phyloP scores from a whole-genome alignment of 1,284 basidiomycete species.

The Cutaneotrichosporon cavernicola region DNA sequence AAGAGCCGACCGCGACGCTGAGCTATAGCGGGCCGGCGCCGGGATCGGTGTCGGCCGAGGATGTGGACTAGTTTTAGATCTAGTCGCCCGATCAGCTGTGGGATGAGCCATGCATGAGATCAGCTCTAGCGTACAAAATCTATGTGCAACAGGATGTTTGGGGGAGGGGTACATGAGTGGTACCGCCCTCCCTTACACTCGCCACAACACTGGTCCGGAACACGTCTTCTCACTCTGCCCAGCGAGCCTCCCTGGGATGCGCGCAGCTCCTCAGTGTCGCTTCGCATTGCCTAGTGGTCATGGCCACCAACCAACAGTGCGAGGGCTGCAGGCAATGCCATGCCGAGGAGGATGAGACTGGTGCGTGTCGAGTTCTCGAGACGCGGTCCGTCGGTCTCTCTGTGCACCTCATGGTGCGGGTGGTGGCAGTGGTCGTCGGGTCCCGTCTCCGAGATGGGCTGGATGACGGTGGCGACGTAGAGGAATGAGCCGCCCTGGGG shows the following conservation, averaged over 20 bases:
- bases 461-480: conserved; percentile 87
- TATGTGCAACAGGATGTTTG: background rate
- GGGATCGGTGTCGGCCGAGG: background rate
- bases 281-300: conserved; percentile 12
- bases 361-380: conserved; percentile 56
- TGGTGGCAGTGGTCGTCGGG: conserved; percentile 28
- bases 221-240: background rate
- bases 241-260: too few species aligned
- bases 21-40: background rate
- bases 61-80: background rate
- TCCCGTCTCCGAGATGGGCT: conserved; percentile 58
- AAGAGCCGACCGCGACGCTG: conserved; percentile 2
- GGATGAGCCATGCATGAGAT: conserved; percentile 5
- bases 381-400: conserved; percentile 52
- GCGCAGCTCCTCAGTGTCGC: background rate
- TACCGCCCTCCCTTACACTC: background rate
- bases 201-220: background rate
- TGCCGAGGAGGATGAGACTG: conserved; percentile 63
- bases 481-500: conserved; percentile 87
- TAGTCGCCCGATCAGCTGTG: background rate
- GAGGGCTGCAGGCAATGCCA: conserved; percentile 66
- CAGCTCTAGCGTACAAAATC: conserved; percentile 10
- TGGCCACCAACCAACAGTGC: conserved; percentile 53
- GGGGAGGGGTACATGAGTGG: background rate
- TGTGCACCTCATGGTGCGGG: conserved; percentile 36